These are phyloP conservation scores for Diddensiella caesifluorescens DNA, from an alignment of 805 yeast genomes.

Conservation along the genomic window DNA sequence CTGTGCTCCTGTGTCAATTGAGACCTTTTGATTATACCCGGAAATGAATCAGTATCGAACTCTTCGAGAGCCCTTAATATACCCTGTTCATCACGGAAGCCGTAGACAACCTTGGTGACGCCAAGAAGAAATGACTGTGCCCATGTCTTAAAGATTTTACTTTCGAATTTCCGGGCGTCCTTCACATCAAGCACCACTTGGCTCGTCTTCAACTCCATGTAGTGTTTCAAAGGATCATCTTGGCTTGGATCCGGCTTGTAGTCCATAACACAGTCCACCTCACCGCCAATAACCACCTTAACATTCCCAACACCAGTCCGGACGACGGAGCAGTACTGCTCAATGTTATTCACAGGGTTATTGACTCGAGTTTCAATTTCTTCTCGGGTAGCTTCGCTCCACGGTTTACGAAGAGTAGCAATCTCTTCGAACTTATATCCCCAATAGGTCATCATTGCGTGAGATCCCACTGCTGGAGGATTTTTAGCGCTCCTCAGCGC, in stretches of 20 bases:
- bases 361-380: slow-evolving; percentile 63
- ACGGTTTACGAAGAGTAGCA: slow-evolving; percentile 69
- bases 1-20: slow-evolving; percentile 13
- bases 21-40: slow-evolving; percentile 35
- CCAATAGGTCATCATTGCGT: slow-evolving; percentile 31
- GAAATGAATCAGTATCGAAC: slow-evolving; percentile 71
- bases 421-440: slow-evolving; percentile 82
- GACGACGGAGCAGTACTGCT: slow-evolving; percentile 77
- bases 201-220: slow-evolving; percentile 79
- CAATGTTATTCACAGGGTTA: slow-evolving; percentile 59
- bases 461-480: slow-evolving; percentile 19
- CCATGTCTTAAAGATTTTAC: slow-evolving; percentile 78
- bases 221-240: slow-evolving; percentile 51
- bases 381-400: slow-evolving; percentile 61
- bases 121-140: slow-evolving; percentile 90
- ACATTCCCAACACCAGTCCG: slow-evolving; percentile 76
- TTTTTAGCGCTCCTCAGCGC: slow-evolving; percentile 24
- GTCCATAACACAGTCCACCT: slow-evolving; percentile 87
- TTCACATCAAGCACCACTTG: slow-evolving; percentile 48
- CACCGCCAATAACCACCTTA: slow-evolving; percentile 72
- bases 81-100: slow-evolving; percentile 73
- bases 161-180: slow-evolving; percentile 64
- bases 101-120: slow-evolving; percentile 72
- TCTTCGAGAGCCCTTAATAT: slow-evolving; percentile 67
- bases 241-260: slow-evolving; percentile 49